A percentile compares a stretch with the other conserved stretches of the same genome.
phyloP scores from a whole-genome alignment of 768 basidiomycete species.

The Nidula microcarpa region DNA sequence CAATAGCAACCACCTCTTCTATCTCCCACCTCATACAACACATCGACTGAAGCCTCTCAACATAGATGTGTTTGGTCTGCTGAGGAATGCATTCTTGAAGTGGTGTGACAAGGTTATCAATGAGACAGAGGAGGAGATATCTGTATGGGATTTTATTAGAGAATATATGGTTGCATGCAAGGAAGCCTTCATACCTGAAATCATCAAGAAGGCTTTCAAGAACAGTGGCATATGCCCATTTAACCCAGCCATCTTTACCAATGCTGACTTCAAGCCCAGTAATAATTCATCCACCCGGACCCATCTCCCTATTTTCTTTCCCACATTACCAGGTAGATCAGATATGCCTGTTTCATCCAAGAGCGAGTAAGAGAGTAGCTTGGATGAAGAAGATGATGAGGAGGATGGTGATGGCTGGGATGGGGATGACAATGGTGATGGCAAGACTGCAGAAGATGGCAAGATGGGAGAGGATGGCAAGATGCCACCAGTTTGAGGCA shows the following conservation, averaged over 20 bases:
- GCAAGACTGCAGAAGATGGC: background rate
- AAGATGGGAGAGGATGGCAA: background rate
- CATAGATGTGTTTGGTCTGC: conserved; percentile 1
- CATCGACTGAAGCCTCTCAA: conserved; percentile 4
- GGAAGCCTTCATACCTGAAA: conserved; percentile 6
- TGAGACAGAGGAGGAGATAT: conserved; percentile 12
- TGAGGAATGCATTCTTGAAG: conserved; percentile 22
- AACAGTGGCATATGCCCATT: conserved; percentile 14
- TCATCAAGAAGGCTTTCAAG: conserved; percentile 11
- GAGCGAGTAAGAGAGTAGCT: background rate
- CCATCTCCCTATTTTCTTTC: background rate
- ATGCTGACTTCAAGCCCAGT: conserved; percentile 13
- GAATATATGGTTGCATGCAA: conserved; percentile 12
- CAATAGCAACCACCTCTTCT: conserved; percentile 1
- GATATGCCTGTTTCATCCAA: conserved; percentile 2
- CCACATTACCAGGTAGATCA: background rate
- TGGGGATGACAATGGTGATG: background rate
- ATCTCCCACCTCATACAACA: conserved; percentile 4
- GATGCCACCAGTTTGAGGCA: no score
- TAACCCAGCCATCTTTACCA: conserved; percentile 11
- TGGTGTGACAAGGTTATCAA: background rate
- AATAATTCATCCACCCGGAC: background rate
- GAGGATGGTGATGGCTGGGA: background rate
- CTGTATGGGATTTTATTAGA: conserved; percentile 10
- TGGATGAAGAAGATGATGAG: background rate